A percentile compares a stretch with the other conserved stretches of the same genome.
Conservation (phyloP, 345 rosid species). For the Conringia planisiliqua region DNA sequence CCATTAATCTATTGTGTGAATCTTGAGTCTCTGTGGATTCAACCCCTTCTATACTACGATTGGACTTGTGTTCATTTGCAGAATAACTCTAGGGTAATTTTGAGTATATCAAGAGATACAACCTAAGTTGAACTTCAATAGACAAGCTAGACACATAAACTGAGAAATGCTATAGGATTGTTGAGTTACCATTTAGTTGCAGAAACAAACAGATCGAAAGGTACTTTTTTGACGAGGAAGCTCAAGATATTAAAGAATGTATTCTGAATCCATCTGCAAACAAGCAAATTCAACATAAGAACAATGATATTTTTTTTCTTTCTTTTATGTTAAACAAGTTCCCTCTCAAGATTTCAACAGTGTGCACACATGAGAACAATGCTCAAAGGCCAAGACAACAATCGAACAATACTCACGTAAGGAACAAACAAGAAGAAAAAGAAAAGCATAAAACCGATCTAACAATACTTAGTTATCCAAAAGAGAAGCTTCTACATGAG, state of each 20-base stretch:
- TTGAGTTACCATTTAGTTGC: conserved; percentile 14
- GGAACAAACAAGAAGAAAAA: no score
- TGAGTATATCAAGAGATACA: no score
- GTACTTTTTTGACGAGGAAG: neutral
- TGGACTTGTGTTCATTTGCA: no score
- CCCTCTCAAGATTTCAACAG: neutral
- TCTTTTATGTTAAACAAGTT: neutral
- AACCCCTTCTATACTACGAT: no score
- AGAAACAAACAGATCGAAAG: neutral
- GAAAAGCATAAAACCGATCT: neutral
- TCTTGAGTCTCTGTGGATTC: no score
- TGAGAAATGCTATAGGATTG: neutral
- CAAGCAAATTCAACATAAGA: conserved; percentile 8
- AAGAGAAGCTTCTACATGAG: neutral
- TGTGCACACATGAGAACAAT: neutral
- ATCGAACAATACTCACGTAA: no score
- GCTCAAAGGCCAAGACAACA: neutral
- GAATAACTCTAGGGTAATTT: no score
- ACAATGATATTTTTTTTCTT: neutral
- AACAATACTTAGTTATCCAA: neutral
- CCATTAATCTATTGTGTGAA: no score
- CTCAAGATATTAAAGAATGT: neutral
- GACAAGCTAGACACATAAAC: neutral
- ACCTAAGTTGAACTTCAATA: neutral
- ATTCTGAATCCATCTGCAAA: conserved; percentile 16